phyloP scores from a whole-genome alignment of 2,329 filamentous ascomycete genomes.

The Exophiala xenobiotica region DNA sequence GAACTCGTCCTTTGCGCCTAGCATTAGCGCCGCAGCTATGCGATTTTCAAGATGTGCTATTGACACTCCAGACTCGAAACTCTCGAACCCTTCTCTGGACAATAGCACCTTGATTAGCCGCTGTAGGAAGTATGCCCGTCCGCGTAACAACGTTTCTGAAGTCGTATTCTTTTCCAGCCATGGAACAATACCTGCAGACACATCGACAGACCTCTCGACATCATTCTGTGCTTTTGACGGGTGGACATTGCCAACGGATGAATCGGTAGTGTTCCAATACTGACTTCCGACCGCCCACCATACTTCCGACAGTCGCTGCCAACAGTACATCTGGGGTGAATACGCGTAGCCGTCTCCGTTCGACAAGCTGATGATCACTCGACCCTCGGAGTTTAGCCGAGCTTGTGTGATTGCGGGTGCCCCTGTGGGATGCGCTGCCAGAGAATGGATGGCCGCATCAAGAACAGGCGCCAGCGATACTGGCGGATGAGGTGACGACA shows the following conservation, averaged over 20 bases:
- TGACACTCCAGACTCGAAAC: constrained; percentile 84
- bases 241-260: constrained; percentile 74
- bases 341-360: constrained; percentile 96
- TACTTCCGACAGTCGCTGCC: constrained; percentile 92
- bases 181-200: constrained; percentile 90
- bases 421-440: constrained; percentile 74
- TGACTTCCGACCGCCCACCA: constrained; percentile 99
- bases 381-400: constrained; percentile 81
- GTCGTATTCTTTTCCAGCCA: constrained; percentile 93
- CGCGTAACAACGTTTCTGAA: constrained; percentile 85
- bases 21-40: constrained; percentile 79
- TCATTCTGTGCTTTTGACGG: constrained; percentile 61
- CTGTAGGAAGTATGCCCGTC: constrained; percentile 86
- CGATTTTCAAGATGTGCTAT: constrained; percentile 95
- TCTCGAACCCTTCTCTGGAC: constrained; percentile 85
- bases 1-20: constrained; percentile 89
- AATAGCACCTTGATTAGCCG: constrained; percentile 86
- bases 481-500: constrained; percentile 82
- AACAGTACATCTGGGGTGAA: constrained; percentile 77
- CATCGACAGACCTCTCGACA: constrained; percentile 54
- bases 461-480: constrained; percentile 85
- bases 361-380: constrained; percentile 83
- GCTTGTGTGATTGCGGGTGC: constrained; percentile 87
- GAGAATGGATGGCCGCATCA: constrained; percentile 76
- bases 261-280: constrained; percentile 98